Evolutionary conservation across 2,329 filamentous ascomycete genomes (phyloP), one percentile per base, ranked within the genome.

Genomic region (Curvularia sp.): DNA sequence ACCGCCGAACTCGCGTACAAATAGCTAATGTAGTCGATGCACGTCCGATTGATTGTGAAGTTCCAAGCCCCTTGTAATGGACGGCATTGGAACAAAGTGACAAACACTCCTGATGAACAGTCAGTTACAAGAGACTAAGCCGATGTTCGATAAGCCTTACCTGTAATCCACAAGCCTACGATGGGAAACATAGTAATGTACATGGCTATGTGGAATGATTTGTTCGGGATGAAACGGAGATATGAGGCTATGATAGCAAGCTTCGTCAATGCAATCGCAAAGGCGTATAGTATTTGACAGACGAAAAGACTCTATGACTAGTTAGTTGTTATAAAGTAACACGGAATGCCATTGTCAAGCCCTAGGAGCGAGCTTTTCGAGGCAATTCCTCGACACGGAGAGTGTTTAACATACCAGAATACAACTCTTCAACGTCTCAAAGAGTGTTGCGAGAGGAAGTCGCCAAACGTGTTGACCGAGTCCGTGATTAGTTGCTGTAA

Each of bases 181-280:
- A 68, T 62, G 2, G 67, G 38, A 12, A 63, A 44, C 6, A 50
- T 55, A 8, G 58, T 69, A 5, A 44, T 44, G 42, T 67, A 68
- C 66, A 73, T 68, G 8, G 47, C 13, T 4, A 63, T 61, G 10
- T 69, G 65, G 41, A 74, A 72, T 2, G 12, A 46, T 33, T 18
- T 31, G 9, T 67, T 56, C 41, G 62, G 61, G 5, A 74, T 61
- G 41, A 73, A 66, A 22, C 68, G 68, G 9, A 74, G 58, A 48
- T 72, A 74, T 1, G 66, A 71, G 5, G 68, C 59, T 55, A 74
- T 68, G 49, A 73, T 70, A 9, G 71, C 67, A 15, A 70, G 57
- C 39, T 74, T 74, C 15, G 70, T 73, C 18, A 62, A 64, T 3
- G 64, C 63, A 42, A 73, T 70, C 8, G 69, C 69, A 47, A 62